Evolutionary conservation across 108 stramenopile species (phyloP), one percentile per base, ranked within the genome.

Genomic region (Heterococcus sp.): DNA sequence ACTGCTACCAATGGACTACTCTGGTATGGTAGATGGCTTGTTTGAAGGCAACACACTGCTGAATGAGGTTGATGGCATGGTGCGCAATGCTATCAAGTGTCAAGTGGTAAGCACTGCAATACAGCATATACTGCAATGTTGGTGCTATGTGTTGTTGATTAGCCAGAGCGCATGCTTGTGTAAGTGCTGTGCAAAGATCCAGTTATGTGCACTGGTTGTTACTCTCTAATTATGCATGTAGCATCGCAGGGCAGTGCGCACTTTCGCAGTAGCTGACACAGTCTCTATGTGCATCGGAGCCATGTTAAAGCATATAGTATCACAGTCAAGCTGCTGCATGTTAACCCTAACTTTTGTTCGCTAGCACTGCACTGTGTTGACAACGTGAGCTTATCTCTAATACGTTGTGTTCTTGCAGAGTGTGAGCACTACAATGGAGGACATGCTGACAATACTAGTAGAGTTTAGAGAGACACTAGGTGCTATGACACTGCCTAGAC

Each of bases 1-100:
- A n/a, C 74, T 83, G 31, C 74, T 83, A 0, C 82, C 82, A 33
- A 66, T 83, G 74, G 82, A 83, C 68, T 83, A 83, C 74, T 83
- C 82, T 21, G 82, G 82, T 1, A 3, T 65, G 29, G 29, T 65
- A 46, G 65, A 29, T 63, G 63, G 1, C 1, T 3, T 63, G 73
- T 28, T 8, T 2, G 3, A 40, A 67, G 79, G 30, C 39, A 72
- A 72, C 40, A 66, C 11, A 3, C 72, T 80, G 28, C 38, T 80
- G 3, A 46, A 71, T 3, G 65, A 71, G 71, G 40, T 80, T 14
- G 79, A 80, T 40, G 79, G 79, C 8, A 75, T 75, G 75, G 75
- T 66, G n/a, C 75, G 75, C 11, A 75, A 75, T 32, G 75, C 75
- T 31, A 35, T 75, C 66, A 46, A 64, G 75, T 33, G 66, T 32